These are phyloP conservation scores for Linum tenue DNA, from an alignment of 345 rosid species.

Conservation along the genomic window DNA sequence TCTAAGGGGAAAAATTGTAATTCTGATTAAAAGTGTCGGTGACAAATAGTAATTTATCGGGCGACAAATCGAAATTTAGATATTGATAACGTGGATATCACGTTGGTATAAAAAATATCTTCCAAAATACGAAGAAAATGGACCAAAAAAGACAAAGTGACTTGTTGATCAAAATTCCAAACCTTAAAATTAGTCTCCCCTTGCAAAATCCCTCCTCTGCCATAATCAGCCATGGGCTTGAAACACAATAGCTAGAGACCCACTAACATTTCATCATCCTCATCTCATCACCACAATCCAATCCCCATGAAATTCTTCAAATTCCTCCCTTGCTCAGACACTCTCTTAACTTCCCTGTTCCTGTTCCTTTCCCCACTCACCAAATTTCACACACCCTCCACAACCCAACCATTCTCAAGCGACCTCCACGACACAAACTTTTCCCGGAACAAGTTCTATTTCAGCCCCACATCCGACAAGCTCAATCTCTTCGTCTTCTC, in stretches of 20 bases:
- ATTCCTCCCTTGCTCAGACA: constrained; percentile 18
- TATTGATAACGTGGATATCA: too few species aligned
- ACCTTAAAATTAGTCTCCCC: too few species aligned
- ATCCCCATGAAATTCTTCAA: constrained; percentile 25
- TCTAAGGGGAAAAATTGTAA: too few species aligned
- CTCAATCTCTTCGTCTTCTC: constrained; percentile 62
- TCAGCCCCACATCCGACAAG: constrained; percentile 41
- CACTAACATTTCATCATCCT: constrained; percentile 12
- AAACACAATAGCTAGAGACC: constrained; percentile 31
- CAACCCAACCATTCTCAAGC: constrained; percentile 13
- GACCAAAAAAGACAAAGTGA: too few species aligned
- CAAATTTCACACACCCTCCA: constrained; percentile 5
- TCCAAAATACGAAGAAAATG: too few species aligned
- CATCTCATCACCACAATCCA: constrained; percentile 10
- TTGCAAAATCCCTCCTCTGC: neutral
- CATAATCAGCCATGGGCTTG: constrained; percentile 23
- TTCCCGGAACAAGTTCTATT: constrained; percentile 61
- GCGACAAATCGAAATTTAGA: too few species aligned
- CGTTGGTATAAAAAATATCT: too few species aligned
- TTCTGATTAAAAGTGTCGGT: too few species aligned
- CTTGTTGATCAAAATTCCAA: too few species aligned
- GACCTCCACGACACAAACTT: constrained; percentile 47
- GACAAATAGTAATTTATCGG: too few species aligned
- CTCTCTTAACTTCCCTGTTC: constrained; percentile 33
- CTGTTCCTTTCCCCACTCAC: constrained; percentile 27